Conservation (phyloP, 176 grass and related monocot species). For the Lolium perenne region DNA sequence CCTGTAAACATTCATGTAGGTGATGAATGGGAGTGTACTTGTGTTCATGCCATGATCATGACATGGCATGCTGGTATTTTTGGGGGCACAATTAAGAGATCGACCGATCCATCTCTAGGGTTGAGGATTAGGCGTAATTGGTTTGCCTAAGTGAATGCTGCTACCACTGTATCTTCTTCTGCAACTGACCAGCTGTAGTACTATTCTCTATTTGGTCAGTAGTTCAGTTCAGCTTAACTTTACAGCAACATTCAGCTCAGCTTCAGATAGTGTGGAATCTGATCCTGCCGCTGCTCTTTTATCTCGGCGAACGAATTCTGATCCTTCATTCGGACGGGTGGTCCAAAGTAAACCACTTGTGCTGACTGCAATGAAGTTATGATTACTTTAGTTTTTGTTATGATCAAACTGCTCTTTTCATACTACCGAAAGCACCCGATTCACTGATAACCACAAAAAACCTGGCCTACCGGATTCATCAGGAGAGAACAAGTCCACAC, state of each 20-base stretch:
- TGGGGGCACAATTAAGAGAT: neutral
- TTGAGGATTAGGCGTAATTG: conserved; percentile 2
- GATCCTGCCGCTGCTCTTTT: conserved; percentile 38
- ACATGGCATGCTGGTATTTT: conserved; percentile 18
- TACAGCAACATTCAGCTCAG: conserved; percentile 23
- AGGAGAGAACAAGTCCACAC: neutral
- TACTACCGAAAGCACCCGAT: neutral
- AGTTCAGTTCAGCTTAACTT: neutral
- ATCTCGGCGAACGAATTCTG: conserved; percentile 19
- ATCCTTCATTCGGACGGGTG: conserved; percentile 19
- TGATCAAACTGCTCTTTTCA: neutral
- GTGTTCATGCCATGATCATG: conserved; percentile 8
- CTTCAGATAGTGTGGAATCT: conserved; percentile 39
- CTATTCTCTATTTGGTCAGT: neutral
- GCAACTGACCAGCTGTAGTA: neutral
- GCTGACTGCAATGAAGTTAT: neutral
- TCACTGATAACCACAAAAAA: neutral
- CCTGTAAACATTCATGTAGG: conserved; percentile 56
- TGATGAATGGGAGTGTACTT: conserved; percentile 36
- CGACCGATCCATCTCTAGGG: conserved; percentile 25
- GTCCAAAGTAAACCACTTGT: conserved; percentile 15
- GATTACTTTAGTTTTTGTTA: neutral
- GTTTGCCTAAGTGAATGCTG: conserved; percentile 18
- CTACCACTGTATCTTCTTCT: neutral
- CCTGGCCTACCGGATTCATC: neutral